Percentiles rank a stretch among this genome's conserved stretches.
These are phyloP conservation scores for Terfezia claveryi DNA, from an alignment of 495 filamentous ascomycete genomes.

Conservation along the genomic window DNA sequence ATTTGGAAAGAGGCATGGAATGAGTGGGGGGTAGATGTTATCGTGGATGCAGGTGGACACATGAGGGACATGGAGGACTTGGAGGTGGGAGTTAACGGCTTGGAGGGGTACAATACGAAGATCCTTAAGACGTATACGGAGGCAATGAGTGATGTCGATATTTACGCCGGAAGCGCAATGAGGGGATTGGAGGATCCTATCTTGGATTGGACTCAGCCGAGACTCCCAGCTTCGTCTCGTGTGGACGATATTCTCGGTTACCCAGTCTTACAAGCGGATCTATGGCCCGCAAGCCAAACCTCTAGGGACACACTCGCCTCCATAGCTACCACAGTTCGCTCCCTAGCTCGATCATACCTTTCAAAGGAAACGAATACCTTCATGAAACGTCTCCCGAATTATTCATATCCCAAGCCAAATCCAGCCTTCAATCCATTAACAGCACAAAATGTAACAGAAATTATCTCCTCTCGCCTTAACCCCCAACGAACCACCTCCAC, in stretches of 20 bases:
- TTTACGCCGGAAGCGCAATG: slow-evolving; percentile 21
- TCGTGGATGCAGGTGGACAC: slow-evolving; percentile 16
- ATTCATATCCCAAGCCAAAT: slow-evolving; percentile 5
- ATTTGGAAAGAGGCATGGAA: slow-evolving; percentile 32
- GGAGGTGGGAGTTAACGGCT: not conserved
- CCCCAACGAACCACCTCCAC: slow-evolving; percentile 4
- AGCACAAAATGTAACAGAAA: not conserved
- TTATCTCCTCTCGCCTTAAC: not conserved
- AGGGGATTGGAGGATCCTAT: slow-evolving; percentile 25
- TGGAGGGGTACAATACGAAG: slow-evolving; percentile 1
- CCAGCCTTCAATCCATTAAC: slow-evolving; percentile 1
- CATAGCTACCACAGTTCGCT: slow-evolving; percentile 17
- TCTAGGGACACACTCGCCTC: slow-evolving; percentile 7
- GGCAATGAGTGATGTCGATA: slow-evolving; percentile 30
- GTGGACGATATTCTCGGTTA: slow-evolving; percentile 19
- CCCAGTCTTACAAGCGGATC: slow-evolving; percentile 12
- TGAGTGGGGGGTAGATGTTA: slow-evolving; percentile 33
- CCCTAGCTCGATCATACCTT: slow-evolving; percentile 14
- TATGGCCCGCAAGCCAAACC: slow-evolving; percentile 2
- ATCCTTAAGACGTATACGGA: slow-evolving; percentile 19
- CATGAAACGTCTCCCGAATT: slow-evolving; percentile 5
- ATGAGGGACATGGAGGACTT: slow-evolving; percentile 4
- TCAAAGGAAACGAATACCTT: slow-evolving; percentile 4
- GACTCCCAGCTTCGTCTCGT: slow-evolving; percentile 33
- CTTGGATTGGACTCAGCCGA: slow-evolving; percentile 40